Evolutionary conservation across 768 basidiomycete species (phyloP).

Genomic region (Clavulina sp.): DNA sequence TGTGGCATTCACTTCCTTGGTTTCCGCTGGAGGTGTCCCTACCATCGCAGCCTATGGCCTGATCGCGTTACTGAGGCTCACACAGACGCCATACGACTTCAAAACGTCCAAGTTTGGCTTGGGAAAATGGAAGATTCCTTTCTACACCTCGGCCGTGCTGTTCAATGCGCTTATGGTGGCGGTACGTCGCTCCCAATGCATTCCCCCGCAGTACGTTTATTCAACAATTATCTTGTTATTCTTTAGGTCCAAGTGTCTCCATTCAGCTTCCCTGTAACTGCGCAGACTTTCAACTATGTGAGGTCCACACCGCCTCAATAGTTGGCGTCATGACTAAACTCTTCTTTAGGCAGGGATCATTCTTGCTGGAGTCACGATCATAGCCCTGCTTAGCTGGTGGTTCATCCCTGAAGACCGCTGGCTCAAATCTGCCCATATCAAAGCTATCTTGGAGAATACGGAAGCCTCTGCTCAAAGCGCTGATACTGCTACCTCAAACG

Average conservation of each 20-base stretch:
- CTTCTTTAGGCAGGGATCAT: constrained; percentile 51
- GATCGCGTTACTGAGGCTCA: constrained; percentile 56
- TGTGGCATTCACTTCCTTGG: constrained; percentile 81
- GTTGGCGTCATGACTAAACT: neutral
- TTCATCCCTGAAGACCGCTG: constrained; percentile 65
- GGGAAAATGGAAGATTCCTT: constrained; percentile 44
- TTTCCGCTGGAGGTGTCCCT: constrained; percentile 72
- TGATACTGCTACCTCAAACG: too few species aligned
- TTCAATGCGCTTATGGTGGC: constrained; percentile 65
- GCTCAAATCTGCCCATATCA: constrained; percentile 40
- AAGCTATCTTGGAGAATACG: constrained; percentile 11
- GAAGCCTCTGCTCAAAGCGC: too few species aligned
- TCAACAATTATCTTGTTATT: constrained; percentile 7
- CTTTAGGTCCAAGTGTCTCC: constrained; percentile 65
- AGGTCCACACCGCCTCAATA: constrained; percentile 17
- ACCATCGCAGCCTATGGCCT: constrained; percentile 80
- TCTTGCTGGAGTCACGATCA: constrained; percentile 59
- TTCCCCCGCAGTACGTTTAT: neutral
- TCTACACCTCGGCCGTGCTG: constrained; percentile 46
- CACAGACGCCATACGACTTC: constrained; percentile 64
- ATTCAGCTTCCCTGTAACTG: constrained; percentile 68
- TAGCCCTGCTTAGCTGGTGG: constrained; percentile 62
- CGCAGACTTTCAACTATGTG: constrained; percentile 72
- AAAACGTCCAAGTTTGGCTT: constrained; percentile 54
- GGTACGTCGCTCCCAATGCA: constrained; percentile 26